These are phyloP conservation scores for Kodamaea leandrae DNA, from an alignment of 805 yeast species.

Conservation along the genomic window DNA sequence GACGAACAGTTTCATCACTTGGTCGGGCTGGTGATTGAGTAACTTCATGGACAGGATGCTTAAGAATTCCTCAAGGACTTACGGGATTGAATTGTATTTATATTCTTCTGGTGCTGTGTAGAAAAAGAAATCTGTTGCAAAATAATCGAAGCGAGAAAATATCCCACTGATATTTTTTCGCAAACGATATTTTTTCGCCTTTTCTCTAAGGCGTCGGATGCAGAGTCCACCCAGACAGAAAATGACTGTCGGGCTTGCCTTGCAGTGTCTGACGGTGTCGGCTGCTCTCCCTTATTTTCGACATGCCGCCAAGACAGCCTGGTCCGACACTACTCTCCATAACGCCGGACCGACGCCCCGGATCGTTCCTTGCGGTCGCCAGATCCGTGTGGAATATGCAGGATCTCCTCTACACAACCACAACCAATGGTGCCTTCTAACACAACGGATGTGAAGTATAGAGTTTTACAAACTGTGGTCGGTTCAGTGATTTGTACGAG, in stretches of 20 bases:
- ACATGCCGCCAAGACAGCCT: too few species aligned
- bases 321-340: too few species aligned
- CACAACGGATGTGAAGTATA: too few species aligned
- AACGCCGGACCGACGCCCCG: too few species aligned
- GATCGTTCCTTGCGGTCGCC: too few species aligned
- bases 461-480: too few species aligned
- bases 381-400: too few species aligned
- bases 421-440: too few species aligned
- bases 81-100: conserved; percentile 2
- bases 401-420: too few species aligned
- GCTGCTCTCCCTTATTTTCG: too few species aligned
- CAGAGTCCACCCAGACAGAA: neutral
- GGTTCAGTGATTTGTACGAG: too few species aligned
- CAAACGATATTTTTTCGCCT: neutral
- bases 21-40: conserved; percentile 5
- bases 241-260: neutral
- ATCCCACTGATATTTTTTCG: neutral
- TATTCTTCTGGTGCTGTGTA: neutral
- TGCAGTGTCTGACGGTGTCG: too few species aligned
- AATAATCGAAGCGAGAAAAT: conserved; percentile 4
- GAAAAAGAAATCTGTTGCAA: conserved; percentile 6
- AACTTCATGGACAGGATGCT: conserved; percentile 4
- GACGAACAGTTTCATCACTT: conserved; percentile 2
- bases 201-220: neutral
- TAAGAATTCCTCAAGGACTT: neutral